Base-by-base conservation (phyloP, 106 monocot genomes). In the Platanthera zijinensis region DNA sequence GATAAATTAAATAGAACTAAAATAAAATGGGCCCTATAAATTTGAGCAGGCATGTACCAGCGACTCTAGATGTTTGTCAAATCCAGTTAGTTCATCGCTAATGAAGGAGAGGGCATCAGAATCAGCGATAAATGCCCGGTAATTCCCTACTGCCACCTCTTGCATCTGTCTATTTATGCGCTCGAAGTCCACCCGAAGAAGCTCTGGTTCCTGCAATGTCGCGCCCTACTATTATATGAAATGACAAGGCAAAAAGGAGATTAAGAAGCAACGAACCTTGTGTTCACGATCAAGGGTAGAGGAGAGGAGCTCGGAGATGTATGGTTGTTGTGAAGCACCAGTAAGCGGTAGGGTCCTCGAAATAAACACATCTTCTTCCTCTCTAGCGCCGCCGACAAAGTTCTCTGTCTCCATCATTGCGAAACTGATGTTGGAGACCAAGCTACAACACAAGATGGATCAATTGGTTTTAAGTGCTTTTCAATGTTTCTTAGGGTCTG, bases 261-360 rank as follows among this genome's bases (percentile, higher is more conserved):
- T 30, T 48, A 25, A 53, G 19, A 39, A 19, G 62, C 1, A 50
- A 50, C 17, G 46, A 69, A 96, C 96, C 90, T 93, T 96, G 85
- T 96, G 93, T 52, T 93, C 89, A 57, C 96, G 92, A 73, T 96
- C 96, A 75, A 96, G 90, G 71, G 96, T 93, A 83, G 93, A 96
- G 82, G 93, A 96, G 74, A 96, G 90, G 78, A 96, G 93, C 87
- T 96, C 96, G 39, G 96, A 96, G 76, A 96, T 89, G 84, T 93
- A 96, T 49, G 88, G 86, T 73, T 96, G 90, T 57, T 96, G 84
- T 3, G 84, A 71, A 6, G 86, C 77, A 28, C 83, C 89, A 63
- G 89, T 84, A 74, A 96, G 87, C 49, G 90, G 90, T 71, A 96
- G 87, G 47, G 86, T 72, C 2, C 67, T 79, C 50, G 84, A 62